phyloP scores from a whole-genome alignment of 345 rosid species.

The Citrus glauca region DNA sequence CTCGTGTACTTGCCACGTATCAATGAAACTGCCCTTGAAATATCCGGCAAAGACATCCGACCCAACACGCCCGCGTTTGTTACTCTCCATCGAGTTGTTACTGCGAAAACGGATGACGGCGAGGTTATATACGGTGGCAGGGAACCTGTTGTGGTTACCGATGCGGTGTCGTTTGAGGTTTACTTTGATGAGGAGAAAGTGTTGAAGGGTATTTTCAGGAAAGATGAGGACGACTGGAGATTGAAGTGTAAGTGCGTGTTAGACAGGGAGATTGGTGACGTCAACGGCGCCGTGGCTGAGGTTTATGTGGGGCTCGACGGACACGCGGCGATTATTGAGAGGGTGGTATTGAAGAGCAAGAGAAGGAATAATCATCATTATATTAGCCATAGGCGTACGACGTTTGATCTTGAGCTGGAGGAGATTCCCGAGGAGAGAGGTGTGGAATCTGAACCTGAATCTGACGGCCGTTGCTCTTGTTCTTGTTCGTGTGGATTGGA shows the following conservation, averaged over 20 bases:
- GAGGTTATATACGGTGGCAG: conserved; percentile 56
- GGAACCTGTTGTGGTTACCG: conserved; percentile 50
- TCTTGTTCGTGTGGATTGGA: conserved; percentile 31
- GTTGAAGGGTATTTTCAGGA: conserved; percentile 54
- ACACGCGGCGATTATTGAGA: conserved; percentile 38
- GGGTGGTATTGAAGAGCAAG: conserved; percentile 33
- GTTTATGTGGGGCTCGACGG: conserved; percentile 70
- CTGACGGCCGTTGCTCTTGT: conserved; percentile 36
- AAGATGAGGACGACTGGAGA: conserved; percentile 49
- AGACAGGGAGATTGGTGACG: conserved; percentile 17
- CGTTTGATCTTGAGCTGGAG: conserved; percentile 37
- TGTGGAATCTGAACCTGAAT: conserved; percentile 14
- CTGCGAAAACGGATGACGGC: conserved; percentile 22
- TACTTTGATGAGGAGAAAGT: conserved; percentile 56
- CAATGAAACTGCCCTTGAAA: conserved; percentile 45
- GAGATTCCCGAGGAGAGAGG: conserved; percentile 79
- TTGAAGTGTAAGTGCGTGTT: conserved; percentile 55
- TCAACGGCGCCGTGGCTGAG: conserved; percentile 25
- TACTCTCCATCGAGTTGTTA: conserved; percentile 53
- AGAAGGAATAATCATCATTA: conserved; percentile 8
- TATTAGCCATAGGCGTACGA: not conserved
- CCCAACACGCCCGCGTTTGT: conserved; percentile 60
- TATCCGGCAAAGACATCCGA: conserved; percentile 55
- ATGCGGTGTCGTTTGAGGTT: conserved; percentile 71
- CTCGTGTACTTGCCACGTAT: conserved; percentile 66